Conservation (phyloP, 306 rosid species). For the Cyamopsis tetragonoloba region DNA sequence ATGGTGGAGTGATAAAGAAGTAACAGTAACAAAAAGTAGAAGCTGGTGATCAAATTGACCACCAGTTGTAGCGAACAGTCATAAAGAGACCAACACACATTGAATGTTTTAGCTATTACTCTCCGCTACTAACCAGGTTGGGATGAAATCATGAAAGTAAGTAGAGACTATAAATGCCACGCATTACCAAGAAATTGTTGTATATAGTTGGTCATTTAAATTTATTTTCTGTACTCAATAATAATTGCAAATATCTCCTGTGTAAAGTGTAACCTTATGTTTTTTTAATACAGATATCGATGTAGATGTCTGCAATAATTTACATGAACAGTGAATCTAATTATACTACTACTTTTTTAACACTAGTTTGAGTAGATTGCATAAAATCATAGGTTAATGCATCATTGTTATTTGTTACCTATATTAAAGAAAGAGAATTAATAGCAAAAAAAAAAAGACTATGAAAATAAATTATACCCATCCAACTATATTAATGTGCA, state of each 20-base stretch:
- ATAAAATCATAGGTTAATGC: too few relatives aligned
- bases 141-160: not conserved
- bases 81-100: constrained; percentile 9
- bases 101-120: constrained; percentile 9
- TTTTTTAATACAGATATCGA: not conserved
- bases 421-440: too few relatives aligned
- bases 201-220: not conserved
- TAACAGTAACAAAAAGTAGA: constrained; percentile 9
- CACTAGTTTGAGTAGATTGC: too few relatives aligned
- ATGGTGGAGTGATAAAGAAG: constrained; percentile 18
- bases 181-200: not conserved
- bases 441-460: too few relatives aligned
- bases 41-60: constrained; percentile 17
- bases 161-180: not conserved
- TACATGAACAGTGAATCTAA: not conserved
- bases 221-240: not conserved
- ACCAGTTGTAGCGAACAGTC: constrained; percentile 1
- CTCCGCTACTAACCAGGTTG: not conserved
- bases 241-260: not conserved
- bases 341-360: too few relatives aligned
- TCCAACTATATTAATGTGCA: too few relatives aligned
- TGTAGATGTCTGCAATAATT: not conserved
- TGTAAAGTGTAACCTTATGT: not conserved
- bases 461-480: too few relatives aligned
- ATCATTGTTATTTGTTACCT: too few relatives aligned